A percentile compares a stretch with the other conserved stretches of the same genome.
Evolutionary conservation across 495 filamentous ascomycete genomes (phyloP).

Genomic region (Thozetella sp.): DNA sequence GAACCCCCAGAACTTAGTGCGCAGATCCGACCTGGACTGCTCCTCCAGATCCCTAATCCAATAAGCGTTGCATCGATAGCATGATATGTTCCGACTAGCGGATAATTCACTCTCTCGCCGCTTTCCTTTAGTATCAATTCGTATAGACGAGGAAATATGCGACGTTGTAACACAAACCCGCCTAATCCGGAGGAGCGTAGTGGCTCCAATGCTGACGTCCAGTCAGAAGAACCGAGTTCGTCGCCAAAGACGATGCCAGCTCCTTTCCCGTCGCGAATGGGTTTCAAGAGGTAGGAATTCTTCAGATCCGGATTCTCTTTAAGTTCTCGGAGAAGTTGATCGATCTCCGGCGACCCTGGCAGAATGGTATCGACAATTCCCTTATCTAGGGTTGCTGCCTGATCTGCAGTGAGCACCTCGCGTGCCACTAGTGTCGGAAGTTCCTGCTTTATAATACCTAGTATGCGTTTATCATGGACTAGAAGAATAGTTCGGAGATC

Average conservation of each 20-base stretch:
- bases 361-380: conserved; percentile 13
- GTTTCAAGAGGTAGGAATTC: conserved; percentile 38
- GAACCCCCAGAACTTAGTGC: conserved; percentile 12
- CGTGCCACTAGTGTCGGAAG: conserved; percentile 23
- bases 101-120: conserved; percentile 8
- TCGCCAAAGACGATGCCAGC: conserved; percentile 45
- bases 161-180: conserved; percentile 1
- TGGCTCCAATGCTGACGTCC: background rate
- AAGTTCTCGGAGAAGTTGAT: background rate
- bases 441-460: conserved; percentile 41
- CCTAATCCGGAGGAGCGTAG: background rate
- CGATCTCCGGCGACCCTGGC: background rate
- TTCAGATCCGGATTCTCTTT: conserved; percentile 9
- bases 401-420: conserved; percentile 20
- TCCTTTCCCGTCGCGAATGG: conserved; percentile 35
- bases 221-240: conserved; percentile 21
- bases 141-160: conserved; percentile 7
- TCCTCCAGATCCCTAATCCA: conserved; percentile 12
- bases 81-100: conserved; percentile 12
- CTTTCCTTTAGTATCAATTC: conserved; percentile 10
- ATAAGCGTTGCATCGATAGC: conserved; percentile 5
- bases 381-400: conserved; percentile 24
- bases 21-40: conserved; percentile 12
- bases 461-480: conserved; percentile 47
- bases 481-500: conserved; percentile 44